These are phyloP conservation scores for Microdochium nivale DNA, from an alignment of 2,329 filamentous ascomycete genomes.

Conservation along the genomic window DNA sequence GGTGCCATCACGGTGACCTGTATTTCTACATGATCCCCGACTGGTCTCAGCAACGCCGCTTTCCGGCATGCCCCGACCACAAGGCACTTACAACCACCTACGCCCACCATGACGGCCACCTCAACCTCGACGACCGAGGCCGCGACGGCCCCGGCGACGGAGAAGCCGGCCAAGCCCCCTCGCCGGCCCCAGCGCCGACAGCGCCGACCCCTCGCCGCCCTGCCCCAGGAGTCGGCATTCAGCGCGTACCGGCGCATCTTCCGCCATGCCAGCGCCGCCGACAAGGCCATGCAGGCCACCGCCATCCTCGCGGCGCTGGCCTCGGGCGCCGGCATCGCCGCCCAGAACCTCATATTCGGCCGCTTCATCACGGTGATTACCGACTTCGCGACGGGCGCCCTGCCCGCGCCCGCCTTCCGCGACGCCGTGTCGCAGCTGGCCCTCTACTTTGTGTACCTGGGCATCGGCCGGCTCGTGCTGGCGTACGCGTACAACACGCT, in stretches of 20 bases:
- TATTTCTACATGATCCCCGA: too few species aligned
- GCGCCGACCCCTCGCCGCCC: not conserved
- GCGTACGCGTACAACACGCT: constrained; percentile 17
- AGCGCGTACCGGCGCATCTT: constrained; percentile 12
- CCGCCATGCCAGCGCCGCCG: constrained; percentile 15
- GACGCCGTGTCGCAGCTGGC: constrained; percentile 12
- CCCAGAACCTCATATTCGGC: constrained; percentile 30
- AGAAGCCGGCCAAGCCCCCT: too few species aligned
- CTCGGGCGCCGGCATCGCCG: constrained; percentile 26
- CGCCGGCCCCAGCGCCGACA: too few species aligned
- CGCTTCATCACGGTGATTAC: constrained; percentile 25
- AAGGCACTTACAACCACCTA: too few species aligned
- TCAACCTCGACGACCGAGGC: too few species aligned
- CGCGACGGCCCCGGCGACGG: too few species aligned
- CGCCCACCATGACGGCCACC: too few species aligned
- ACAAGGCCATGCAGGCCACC: constrained; percentile 17
- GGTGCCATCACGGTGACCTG: too few species aligned
- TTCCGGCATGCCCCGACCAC: too few species aligned
- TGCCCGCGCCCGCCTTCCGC: constrained; percentile 17
- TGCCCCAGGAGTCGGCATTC: not conserved
- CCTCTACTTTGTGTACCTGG: constrained; percentile 19
- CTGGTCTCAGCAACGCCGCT: too few species aligned
- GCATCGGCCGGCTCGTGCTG: constrained; percentile 9
- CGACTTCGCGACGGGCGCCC: constrained; percentile 18
- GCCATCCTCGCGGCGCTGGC: constrained; percentile 22